Evolutionary conservation across 208 protist species (phyloP).

Genomic region (Trypanosoma melophagium): DNA sequence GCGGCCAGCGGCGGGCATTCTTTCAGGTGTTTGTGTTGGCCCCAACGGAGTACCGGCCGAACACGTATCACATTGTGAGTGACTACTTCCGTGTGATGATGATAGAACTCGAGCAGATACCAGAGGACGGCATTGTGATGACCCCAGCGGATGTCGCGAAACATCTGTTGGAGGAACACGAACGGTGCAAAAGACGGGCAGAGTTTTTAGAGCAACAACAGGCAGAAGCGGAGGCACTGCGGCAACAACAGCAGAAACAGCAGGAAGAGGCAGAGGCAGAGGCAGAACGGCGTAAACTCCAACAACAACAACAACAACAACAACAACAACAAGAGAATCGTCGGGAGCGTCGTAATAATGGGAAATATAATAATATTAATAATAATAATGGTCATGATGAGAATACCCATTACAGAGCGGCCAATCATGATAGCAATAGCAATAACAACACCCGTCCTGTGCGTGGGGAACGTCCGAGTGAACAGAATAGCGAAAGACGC

Average conservation of each 20-base stretch:
- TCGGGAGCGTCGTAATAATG: background rate
- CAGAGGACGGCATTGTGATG: conserved; percentile 61
- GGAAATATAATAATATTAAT: background rate
- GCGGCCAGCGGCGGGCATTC: conserved; percentile 52
- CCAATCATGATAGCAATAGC: background rate
- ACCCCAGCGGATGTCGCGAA: conserved; percentile 57
- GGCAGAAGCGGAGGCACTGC: conserved; percentile 28
- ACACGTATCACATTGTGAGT: conserved; percentile 81
- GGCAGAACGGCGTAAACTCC: background rate
- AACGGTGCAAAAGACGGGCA: conserved; percentile 37
- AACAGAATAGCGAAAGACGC: conserved; percentile 14
- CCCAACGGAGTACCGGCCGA: conserved; percentile 66
- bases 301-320: background rate
- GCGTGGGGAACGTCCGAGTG: conserved; percentile 6
- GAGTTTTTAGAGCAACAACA: conserved; percentile 26
- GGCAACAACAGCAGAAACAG: conserved; percentile 36
- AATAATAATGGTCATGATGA: background rate
- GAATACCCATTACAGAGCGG: background rate
- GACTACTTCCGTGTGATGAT: conserved; percentile 82
- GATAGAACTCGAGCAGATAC: conserved; percentile 68
- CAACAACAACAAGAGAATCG: background rate
- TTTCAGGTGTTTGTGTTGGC: conserved; percentile 80
- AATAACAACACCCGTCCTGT: background rate
- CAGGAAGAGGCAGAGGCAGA: conserved; percentile 13
- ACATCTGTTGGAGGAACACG: conserved; percentile 48